phyloP scores from a whole-genome alignment of 257 asterid genomes.

The Solanum megistacrolobum region DNA sequence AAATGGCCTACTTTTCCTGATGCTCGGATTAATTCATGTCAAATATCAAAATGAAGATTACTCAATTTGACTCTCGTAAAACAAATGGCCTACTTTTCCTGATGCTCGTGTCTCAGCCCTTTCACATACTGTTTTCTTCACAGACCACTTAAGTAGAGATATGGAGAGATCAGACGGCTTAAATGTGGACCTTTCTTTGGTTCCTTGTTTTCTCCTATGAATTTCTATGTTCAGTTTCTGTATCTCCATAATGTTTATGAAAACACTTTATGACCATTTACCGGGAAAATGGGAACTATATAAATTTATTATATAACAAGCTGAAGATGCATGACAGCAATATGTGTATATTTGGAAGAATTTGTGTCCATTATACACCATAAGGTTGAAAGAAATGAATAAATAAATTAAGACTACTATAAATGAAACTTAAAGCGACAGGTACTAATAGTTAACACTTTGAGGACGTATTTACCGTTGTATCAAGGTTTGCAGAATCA shows the following conservation, averaged over 20 bases:
- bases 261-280: not conserved
- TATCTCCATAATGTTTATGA: not conserved
- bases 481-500: conserved; percentile 8
- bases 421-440: not conserved
- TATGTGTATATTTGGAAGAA: not conserved
- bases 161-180: not conserved
- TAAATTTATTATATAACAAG: not conserved
- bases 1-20: not conserved
- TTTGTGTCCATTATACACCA: not conserved
- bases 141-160: not conserved
- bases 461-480: conserved; percentile 10
- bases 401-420: not conserved
- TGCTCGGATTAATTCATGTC: not conserved
- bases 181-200: not conserved
- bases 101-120: not conserved
- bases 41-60: not conserved
- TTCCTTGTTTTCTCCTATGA: not conserved
- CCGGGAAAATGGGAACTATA: not conserved
- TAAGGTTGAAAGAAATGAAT: not conserved
- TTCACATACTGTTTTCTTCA: not conserved
- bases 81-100: not conserved
- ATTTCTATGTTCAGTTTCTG: not conserved
- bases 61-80: not conserved
- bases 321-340: not conserved
- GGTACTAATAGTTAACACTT: not conserved